Evolutionary conservation across 768 basidiomycete species (phyloP), one percentile per base, ranked within the genome.

Genomic region (Auricularia cornea): DNA sequence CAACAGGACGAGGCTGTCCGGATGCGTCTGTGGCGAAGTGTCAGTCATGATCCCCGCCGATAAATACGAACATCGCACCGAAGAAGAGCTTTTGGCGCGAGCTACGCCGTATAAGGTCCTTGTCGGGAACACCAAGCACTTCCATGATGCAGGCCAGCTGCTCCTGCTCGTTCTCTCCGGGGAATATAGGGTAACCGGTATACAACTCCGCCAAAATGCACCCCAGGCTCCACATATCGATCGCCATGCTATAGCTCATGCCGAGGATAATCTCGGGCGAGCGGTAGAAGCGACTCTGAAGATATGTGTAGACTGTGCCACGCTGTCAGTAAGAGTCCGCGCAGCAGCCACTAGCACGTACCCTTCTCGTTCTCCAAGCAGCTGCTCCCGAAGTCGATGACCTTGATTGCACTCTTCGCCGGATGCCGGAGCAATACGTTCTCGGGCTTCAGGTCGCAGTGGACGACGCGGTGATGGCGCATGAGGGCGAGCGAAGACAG

Each of bases 111-210:
- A 99, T 78, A 67, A 98, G 89, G 66, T 97, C 92, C 76, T 91
- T 94, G 68, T 99, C 97, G 0, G 97, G 97, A 31, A 94, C 78
- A 18, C 97, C 97, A 57, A 98, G 85, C 6, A 99, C 92, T 74
- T 99, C 97, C 95, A 99, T 99, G 76, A 99, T 99, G 72, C 96
- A 98, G 3, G 95, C 90, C 61, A 99, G 77, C 69, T 98, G 97
- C 72, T 98, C 95, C 75, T 97, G 94, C 74, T 99, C 96, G 71
- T 98, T 98, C 76, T 99, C 97, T 29, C 97, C 97, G 0, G 97
- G 97, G 76, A 99, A 99, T 68, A 99, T 95, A 1, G 97, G 97
- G 74, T 93, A 97, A 1, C 97, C 97, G 12, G 96, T 98, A 74
- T 90, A 96, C 51, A 99, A 78, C 74, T 99, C 97, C 18, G 97